Conservation (phyloP, 805 yeast species). For the Hanseniaspora singularis region DNA sequence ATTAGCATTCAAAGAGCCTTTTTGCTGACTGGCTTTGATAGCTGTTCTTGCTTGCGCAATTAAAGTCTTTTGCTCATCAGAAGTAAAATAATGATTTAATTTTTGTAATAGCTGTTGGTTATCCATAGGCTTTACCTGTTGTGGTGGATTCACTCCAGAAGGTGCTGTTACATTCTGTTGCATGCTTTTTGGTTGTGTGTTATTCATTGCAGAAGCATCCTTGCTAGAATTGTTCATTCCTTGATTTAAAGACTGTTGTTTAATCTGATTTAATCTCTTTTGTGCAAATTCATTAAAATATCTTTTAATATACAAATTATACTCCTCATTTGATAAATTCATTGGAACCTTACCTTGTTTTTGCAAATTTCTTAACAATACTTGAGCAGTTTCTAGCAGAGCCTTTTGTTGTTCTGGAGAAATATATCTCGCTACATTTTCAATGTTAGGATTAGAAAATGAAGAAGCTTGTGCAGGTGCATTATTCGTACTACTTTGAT, state of each 20-base stretch:
- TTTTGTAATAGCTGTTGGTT: constrained; percentile 15
- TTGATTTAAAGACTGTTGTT: constrained; percentile 20
- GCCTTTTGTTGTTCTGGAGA: constrained; percentile 25
- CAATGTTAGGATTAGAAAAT: not conserved
- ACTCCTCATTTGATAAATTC: constrained; percentile 5
- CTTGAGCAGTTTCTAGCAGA: constrained; percentile 15
- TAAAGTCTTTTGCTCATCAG: constrained; percentile 28
- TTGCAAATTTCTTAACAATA: constrained; percentile 17
- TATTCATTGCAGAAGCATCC: constrained; percentile 11
- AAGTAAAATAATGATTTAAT: constrained; percentile 28
- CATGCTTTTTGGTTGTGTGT: no score
- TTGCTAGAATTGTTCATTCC: constrained; percentile 8
- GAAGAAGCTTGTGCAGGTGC: not conserved
- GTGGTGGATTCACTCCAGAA: constrained; percentile 5
- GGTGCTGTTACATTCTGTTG: no score
- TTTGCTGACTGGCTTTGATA: constrained; percentile 28
- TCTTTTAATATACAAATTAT: constrained; percentile 12
- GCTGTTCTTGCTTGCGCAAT: constrained; percentile 30
- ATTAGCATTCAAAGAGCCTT: constrained; percentile 21
- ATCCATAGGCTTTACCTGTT: constrained; percentile 11
- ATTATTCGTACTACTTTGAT: not conserved
- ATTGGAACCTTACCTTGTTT: constrained; percentile 20
- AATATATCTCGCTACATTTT: constrained; percentile 15
- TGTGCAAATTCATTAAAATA: constrained; percentile 15
- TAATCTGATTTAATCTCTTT: constrained; percentile 17